Evolutionary conservation across 441 rosid genomes (phyloP), one percentile per base, ranked within the genome.

Genomic region (Corymbia citriodora): DNA sequence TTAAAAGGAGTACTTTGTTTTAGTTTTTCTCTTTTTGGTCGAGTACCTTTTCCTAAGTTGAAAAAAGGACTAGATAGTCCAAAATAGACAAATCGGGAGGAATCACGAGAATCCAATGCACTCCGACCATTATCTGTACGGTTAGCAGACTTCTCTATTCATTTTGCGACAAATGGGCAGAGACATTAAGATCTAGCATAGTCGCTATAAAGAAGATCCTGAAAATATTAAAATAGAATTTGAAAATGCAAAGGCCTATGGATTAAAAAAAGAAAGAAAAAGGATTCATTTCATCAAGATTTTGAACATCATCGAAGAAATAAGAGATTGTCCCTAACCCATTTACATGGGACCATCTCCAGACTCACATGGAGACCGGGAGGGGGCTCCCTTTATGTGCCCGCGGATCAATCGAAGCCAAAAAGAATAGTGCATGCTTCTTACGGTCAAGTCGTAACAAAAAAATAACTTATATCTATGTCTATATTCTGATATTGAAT

Each of bases 401-500:
- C 29, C 1, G 0, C 25, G 29, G 29, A 57, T 21, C 63, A 57
- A 57, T 57, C 0, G 0, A 1, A 9, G 4, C 29, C 23, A 57
- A 57, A 21, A 57, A 57, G 2, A 3, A 57, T 9, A 57, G 63
- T 57, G 1, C 29, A 57, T 21, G 12, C 8, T 61, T 61, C 68
- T 2, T 15, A 61, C 0, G 16, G 0, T 25, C 0, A 61, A 0
- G 3, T 25, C 0, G 1, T 57, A 0, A 25, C 25, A 59, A 25
- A 57, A 59, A 11, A 10, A 23, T 25, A 2, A 10, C 8, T 5
- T 9, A 2, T 59, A 1, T 61, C 2, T 27, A 61, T 61, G 16
- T 61, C 16, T 61, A 61, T 12, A 27, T 40, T 40, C 6, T 40
- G 45, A 6, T 40, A 1, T 40, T 40, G 45, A 40, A 5, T 5